Evolutionary conservation across 2,329 filamentous ascomycete genomes (phyloP).

Genomic region (Trichoderma atrobrunneum): DNA sequence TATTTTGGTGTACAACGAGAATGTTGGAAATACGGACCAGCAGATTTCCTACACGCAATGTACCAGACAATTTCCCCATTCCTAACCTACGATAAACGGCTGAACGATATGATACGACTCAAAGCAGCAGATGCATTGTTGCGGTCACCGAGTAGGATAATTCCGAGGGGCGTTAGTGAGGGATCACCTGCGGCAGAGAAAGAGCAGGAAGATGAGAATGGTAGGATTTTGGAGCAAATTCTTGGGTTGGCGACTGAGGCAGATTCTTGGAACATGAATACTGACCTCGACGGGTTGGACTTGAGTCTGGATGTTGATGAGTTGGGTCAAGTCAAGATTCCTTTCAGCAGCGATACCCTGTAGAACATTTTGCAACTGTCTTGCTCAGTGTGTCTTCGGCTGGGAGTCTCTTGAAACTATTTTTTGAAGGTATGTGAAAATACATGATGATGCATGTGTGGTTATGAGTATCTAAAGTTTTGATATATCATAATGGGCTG

Average conservation of each 20-base stretch:
- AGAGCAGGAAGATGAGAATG: neutral
- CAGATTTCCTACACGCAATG: constrained; percentile 11
- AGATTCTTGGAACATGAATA: neutral
- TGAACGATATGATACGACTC: constrained; percentile 11
- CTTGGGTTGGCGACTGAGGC: neutral
- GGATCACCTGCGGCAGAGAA: neutral
- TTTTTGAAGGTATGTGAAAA: too few relatives aligned
- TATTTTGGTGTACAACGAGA: neutral
- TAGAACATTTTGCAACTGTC: neutral
- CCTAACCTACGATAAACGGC: constrained; percentile 6
- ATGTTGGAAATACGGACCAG: constrained; percentile 6
- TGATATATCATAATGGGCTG: too few relatives aligned
- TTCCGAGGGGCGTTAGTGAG: neutral
- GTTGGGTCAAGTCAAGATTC: neutral
- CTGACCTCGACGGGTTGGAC: neutral
- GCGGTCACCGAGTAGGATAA: neutral
- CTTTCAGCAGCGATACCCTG: neutral
- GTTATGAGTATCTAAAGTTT: too few relatives aligned
- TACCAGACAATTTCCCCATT: constrained; percentile 14
- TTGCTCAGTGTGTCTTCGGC: neutral
- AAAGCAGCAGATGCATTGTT: constrained; percentile 15
- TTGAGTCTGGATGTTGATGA: neutral
- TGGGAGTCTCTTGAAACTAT: too few relatives aligned
- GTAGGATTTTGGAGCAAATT: neutral
- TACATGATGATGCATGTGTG: too few relatives aligned